Evolutionary conservation across 2,329 filamentous ascomycete genomes (phyloP).

Genomic region (Furcasterigmium furcatum): DNA sequence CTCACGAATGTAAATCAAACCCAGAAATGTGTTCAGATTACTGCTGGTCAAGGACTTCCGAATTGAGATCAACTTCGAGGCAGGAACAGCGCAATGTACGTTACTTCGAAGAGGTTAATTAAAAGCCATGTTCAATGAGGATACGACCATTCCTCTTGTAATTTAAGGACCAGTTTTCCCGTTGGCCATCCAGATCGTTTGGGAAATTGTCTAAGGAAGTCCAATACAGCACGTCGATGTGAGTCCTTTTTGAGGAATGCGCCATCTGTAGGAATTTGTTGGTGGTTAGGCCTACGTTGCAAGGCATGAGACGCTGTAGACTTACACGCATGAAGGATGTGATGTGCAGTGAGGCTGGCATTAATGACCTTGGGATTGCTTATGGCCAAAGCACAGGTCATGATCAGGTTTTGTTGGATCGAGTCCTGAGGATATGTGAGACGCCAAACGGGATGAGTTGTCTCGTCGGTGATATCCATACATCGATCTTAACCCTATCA

Average conservation of each 20-base stretch:
- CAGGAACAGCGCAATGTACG: no score
- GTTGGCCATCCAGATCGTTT: not conserved
- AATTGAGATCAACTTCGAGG: no score
- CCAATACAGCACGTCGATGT: not conserved
- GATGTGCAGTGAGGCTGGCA: conserved; percentile 19
- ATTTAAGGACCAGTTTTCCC: not conserved
- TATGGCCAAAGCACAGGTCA: conserved; percentile 17
- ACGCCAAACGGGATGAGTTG: no score
- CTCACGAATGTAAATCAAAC: no score
- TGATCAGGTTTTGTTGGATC: not conserved
- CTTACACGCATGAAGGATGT: conserved; percentile 19
- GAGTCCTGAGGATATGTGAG: not conserved
- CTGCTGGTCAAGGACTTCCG: no score
- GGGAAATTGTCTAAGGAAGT: not conserved
- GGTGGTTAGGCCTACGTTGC: no score
- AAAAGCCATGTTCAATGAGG: no score
- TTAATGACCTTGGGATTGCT: conserved; percentile 18
- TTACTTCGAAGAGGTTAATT: no score
- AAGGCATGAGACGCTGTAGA: no score
- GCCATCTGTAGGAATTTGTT: conserved; percentile 14
- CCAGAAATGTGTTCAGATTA: no score
- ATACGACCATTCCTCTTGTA: not conserved
- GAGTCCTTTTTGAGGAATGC: not conserved
- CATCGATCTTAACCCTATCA: conserved; percentile 11
- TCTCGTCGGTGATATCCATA: no score